Evolutionary conservation across 192 early-diverging fungal genomes (phyloP), one percentile per base, ranked within the genome.

Genomic region (Bifiguratus adelaidae): DNA sequence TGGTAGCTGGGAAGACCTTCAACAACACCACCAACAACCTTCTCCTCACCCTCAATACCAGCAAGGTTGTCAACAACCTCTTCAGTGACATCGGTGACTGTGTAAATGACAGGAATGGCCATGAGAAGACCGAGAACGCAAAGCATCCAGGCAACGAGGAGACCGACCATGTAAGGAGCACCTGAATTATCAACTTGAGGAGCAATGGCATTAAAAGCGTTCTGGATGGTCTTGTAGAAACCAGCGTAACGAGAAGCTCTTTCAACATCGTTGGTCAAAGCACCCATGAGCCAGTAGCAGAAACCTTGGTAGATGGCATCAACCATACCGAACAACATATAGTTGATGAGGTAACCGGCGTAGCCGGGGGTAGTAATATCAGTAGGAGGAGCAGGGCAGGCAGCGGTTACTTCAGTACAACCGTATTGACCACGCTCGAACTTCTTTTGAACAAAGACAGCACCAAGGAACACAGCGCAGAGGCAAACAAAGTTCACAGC

Each of bases 141-240:
- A 29, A 55, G 8, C 29, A 24, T 56, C 27, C 53, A 58, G 28
- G 36, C 12, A 29, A 58, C 27, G 41, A 46, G 48, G 32, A 76
- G 60, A 47, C 74, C 61, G 41, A 61, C 48, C 61, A 77, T 52
- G 41, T 60, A 74, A 13, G 69, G 30, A 20, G 64, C 60, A 3
- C 53, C 32, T 25, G 59, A 61, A 20, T 82, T 76, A 50, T 81
- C 82, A 43, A 84, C 59, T 47, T 82, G 77, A 74, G 82, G 80
- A 0, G 79, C 69, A 27, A 88, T 70, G 43, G 81, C 85, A 40
- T 63, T 74, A n/a, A 76, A 82, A 44, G 78, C 73, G 48, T 80
- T 84, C 73, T 92, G 90, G 44, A 89, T 81, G 43, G 81, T 83
- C 77, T 93, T 93, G 81, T 93, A 93, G 71, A 85, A 90, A 3